Evolutionary conservation across 2,329 filamentous ascomycete species (phyloP).

Genomic region (Botryotinia globosa): DNA sequence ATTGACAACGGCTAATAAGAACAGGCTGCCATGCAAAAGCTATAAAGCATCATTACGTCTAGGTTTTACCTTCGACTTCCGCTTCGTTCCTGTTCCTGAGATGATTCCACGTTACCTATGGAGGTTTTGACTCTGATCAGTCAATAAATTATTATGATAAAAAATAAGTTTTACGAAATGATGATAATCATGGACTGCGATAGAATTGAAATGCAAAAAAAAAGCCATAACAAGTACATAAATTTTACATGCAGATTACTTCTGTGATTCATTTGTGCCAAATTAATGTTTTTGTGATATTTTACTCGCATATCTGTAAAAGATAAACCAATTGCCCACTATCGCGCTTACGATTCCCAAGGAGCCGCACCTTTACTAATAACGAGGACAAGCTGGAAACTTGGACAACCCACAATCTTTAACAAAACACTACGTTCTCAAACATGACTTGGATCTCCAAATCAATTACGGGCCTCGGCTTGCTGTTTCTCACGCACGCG

Average conservation of each 20-base stretch:
- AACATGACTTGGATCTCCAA: constrained; percentile 71
- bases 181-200: constrained; percentile 35
- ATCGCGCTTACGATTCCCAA: constrained; percentile 20
- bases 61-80: constrained; percentile 20
- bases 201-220: constrained; percentile 33
- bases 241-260: neutral
- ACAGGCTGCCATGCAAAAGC: constrained; percentile 80
- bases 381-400: constrained; percentile 12
- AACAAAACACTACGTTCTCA: neutral
- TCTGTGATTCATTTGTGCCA: constrained; percentile 9
- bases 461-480: constrained; percentile 68
- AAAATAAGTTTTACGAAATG: constrained; percentile 26
- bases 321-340: neutral
- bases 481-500: constrained; percentile 82
- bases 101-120: constrained; percentile 31
- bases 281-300: neutral
- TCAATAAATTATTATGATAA: constrained; percentile 18
- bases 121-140: constrained; percentile 26
- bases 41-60: constrained; percentile 55
- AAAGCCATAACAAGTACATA: constrained; percentile 24
- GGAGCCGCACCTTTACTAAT: constrained; percentile 14
- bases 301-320: neutral
- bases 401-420: neutral
- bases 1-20: constrained; percentile 27
- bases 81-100: constrained; percentile 28